Evolutionary conservation across 2,329 filamentous ascomycete species (phyloP).

Genomic region (Macrophomina tecta): DNA sequence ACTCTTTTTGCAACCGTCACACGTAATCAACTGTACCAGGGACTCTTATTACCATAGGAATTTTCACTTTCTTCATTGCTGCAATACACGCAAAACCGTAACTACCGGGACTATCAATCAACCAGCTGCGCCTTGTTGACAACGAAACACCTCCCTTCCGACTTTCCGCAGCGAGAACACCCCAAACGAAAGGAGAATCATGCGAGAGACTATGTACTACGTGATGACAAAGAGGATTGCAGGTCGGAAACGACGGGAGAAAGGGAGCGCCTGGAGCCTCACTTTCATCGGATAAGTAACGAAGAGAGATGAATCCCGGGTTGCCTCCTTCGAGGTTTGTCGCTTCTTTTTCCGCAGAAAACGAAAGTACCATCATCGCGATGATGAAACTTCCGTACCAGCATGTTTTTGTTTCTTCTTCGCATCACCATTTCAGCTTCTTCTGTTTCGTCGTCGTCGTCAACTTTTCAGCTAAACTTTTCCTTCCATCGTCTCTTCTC

Average conservation of each 20-base stretch:
- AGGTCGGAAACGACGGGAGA: background rate
- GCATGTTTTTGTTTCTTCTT: background rate
- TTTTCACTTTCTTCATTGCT: constrained; percentile 25
- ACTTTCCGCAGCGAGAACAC: background rate
- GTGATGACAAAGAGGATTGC: background rate
- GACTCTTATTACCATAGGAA: background rate
- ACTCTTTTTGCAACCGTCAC: background rate
- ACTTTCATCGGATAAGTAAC: background rate
- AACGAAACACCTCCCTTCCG: constrained; percentile 3
- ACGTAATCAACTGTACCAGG: background rate
- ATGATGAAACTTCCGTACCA: background rate
- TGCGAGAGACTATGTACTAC: constrained; percentile 12
- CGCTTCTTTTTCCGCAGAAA: background rate
- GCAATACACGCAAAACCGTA: background rate
- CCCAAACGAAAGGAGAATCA: constrained; percentile 19
- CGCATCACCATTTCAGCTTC: background rate
- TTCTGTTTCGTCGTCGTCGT: background rate
- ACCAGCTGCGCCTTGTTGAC: constrained; percentile 11
- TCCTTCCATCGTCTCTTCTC: too few relatives aligned
- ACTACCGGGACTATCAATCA: constrained; percentile 17
- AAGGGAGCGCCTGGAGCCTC: constrained; percentile 3
- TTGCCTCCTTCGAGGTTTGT: constrained; percentile 5
- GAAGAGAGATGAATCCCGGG: constrained; percentile 3
- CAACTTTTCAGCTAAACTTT: background rate
- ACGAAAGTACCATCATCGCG: constrained; percentile 5